phyloP scores from a whole-genome alignment of 192 early-diverging fungal genomes.

The Helicostylum pulchrum region DNA sequence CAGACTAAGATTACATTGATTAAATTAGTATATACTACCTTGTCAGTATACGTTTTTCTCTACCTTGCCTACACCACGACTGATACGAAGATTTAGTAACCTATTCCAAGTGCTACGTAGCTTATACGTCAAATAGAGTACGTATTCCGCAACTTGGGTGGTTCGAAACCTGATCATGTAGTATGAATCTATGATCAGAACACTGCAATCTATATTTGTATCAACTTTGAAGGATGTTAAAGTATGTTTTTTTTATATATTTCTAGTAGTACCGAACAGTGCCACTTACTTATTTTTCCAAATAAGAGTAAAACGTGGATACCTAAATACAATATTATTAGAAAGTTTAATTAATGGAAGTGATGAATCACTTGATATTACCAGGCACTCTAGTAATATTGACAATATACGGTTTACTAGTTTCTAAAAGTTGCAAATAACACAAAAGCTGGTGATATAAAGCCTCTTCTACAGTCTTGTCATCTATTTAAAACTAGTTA shows the following conservation, averaged over 20 bases:
- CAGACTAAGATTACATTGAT: neutral
- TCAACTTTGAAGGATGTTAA: constrained; percentile 42
- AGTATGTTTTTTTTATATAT: constrained; percentile 1
- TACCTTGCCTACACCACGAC: constrained; percentile 21
- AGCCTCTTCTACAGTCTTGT: constrained; percentile 27
- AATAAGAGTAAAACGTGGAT: constrained; percentile 57
- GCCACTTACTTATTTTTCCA: constrained; percentile 47
- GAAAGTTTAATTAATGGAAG: neutral
- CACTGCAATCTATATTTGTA: constrained; percentile 49
- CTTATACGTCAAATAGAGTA: constrained; percentile 46
- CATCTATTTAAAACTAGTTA: constrained; percentile 23
- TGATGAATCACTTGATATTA: neutral
- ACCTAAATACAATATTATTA: constrained; percentile 19
- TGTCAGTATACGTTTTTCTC: neutral
- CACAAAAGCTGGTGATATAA: constrained; percentile 53
- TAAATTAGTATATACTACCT: neutral
- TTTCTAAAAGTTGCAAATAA: constrained; percentile 62
- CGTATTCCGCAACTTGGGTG: constrained; percentile 32
- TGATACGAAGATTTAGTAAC: constrained; percentile 36
- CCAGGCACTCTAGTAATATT: constrained; percentile 59
- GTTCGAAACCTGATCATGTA: constrained; percentile 49
- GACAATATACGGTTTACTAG: constrained; percentile 62
- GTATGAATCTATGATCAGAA: constrained; percentile 58
- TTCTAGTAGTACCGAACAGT: neutral
- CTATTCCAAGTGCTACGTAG: constrained; percentile 49